Conservation (phyloP, 305 asterid genomes). For the Rubia balearica region DNA sequence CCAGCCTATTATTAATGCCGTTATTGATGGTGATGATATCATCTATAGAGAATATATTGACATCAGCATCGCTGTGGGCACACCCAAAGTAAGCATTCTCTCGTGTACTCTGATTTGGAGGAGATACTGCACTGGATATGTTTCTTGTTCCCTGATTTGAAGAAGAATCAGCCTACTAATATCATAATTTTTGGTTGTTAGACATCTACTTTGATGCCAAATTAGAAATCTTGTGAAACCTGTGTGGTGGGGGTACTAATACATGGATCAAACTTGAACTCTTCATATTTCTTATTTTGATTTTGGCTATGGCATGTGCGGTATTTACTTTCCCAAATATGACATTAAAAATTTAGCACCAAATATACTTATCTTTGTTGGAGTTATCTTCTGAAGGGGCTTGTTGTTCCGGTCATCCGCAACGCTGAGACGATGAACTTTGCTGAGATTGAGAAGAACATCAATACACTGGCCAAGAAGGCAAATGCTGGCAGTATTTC, state of each 20-base stretch:
- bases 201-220: neutral
- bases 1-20: constrained; percentile 93
- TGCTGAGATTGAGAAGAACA: constrained; percentile 91
- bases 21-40: constrained; percentile 97
- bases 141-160: neutral
- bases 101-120: neutral
- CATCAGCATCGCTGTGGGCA: constrained; percentile 98
- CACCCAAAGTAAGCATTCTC: constrained; percentile 65
- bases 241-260: neutral
- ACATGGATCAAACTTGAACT: neutral
- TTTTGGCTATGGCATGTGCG: neutral
- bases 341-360: neutral
- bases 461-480: constrained; percentile 81
- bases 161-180: neutral
- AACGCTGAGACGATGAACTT: constrained; percentile 79
- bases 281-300: neutral
- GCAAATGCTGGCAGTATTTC: constrained; percentile 83
- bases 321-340: neutral
- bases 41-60: constrained; percentile 89
- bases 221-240: neutral
- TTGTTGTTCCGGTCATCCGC: constrained; percentile 96
- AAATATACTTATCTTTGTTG: neutral
- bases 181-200: neutral
- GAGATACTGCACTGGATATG: neutral
- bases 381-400: constrained; percentile 50